Percentiles rank a stretch among this genome's conserved stretches.
Conservation (phyloP, 1,139 yeast species). For the Nakaseomyces uthaithaninus region DNA sequence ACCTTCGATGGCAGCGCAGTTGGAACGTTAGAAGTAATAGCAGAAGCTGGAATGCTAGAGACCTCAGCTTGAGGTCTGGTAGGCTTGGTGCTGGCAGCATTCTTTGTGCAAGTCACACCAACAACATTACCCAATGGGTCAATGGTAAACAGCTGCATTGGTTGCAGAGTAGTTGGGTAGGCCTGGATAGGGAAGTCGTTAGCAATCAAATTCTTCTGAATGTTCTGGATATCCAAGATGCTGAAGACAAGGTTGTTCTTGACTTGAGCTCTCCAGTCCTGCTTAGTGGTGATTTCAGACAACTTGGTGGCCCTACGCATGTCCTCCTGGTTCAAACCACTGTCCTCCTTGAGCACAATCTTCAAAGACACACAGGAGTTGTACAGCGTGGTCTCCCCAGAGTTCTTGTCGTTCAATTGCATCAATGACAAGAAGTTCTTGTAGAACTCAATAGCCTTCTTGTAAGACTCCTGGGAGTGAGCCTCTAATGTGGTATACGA, state of each 20-base stretch:
- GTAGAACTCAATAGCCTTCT: conserved; percentile 26
- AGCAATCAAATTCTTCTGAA: conserved; percentile 27
- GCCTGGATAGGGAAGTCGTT: conserved; percentile 28
- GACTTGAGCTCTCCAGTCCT: conserved; percentile 35
- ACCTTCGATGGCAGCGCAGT: conserved; percentile 24
- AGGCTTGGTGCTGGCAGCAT: conserved; percentile 50
- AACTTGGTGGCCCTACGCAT: conserved; percentile 15
- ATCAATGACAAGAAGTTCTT: conserved; percentile 14
- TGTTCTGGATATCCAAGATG: conserved; percentile 27
- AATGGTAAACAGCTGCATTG: conserved; percentile 56
- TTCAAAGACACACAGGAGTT: conserved; percentile 20
- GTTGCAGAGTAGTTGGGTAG: conserved; percentile 53
- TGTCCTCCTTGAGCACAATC: conserved; percentile 19
- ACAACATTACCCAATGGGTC: conserved; percentile 50
- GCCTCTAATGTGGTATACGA: conserved; percentile 27
- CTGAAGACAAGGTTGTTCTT: conserved; percentile 31
- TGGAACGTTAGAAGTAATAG: conserved; percentile 10
- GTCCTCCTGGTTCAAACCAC: conserved; percentile 14
- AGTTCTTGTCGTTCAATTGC: conserved; percentile 7
- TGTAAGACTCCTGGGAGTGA: conserved; percentile 23
- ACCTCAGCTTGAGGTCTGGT: conserved; percentile 25
- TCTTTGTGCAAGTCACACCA: conserved; percentile 55
- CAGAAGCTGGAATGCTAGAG: conserved; percentile 7
- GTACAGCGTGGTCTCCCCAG: conserved; percentile 11
- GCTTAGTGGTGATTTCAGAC: conserved; percentile 13